Conservation (phyloP, 2,329 filamentous ascomycete genomes). For the Westerdykella ornata region DNA sequence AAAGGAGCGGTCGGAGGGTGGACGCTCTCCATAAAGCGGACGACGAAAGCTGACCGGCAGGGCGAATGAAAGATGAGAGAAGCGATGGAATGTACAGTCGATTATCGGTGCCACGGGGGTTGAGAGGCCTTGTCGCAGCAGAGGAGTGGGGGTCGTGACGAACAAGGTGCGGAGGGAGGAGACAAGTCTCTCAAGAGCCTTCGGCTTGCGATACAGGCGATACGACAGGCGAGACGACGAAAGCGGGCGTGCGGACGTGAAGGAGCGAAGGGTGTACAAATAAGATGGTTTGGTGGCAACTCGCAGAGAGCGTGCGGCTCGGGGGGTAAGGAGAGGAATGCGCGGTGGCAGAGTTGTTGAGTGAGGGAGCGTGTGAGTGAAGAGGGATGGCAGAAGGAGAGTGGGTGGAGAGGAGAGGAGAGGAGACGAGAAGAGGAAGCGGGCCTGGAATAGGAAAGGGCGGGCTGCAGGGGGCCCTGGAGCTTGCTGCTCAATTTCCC, state of each 20-base stretch:
- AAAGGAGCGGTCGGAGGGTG: constrained; percentile 12
- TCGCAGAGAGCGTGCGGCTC: constrained; percentile 4
- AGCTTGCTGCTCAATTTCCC: no score
- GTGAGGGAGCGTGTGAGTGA: no score
- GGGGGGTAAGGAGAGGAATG: constrained; percentile 1
- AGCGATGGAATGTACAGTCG: constrained; percentile 4
- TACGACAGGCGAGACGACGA: not conserved
- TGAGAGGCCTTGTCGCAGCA: constrained; percentile 2
- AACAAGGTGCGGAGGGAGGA: not conserved
- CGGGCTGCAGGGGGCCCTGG: no score
- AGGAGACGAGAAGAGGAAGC: not conserved
- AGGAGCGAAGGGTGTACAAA: not conserved
- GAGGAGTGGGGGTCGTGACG: not conserved
- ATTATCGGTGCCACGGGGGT: not conserved
- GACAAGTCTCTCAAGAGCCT: no score
- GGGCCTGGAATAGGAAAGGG: no score
- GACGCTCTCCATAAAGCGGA: constrained; percentile 25
- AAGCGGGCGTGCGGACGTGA: not conserved
- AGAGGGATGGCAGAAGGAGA: not conserved
- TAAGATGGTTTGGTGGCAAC: not conserved
- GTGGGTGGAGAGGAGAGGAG: not conserved
- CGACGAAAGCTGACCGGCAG: constrained; percentile 2
- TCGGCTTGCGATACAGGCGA: not conserved
- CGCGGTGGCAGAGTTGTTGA: no score
- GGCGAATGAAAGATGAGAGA: constrained; percentile 1